Base-by-base conservation (phyloP, 140 eudicot genomes). In the Bidens hawaiensis region DNA sequence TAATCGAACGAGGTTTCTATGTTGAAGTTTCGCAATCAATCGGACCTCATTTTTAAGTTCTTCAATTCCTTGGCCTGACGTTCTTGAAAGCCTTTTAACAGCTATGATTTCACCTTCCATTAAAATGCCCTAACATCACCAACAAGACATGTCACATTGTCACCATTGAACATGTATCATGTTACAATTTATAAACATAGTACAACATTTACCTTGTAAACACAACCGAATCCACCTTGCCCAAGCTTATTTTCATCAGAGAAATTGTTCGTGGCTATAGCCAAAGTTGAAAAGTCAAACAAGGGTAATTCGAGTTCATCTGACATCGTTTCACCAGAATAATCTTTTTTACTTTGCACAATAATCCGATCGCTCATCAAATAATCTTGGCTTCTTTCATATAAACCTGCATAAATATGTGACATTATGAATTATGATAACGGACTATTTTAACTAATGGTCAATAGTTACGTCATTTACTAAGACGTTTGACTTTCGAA, bases 191-290 rank as follows among this genome's bases (percentile, higher is more conserved):
- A 28, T 28, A 38, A 1, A 2, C n/a, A 15, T 15, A 26, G 59
- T 5, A 51, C 17, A 51, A 24, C 1, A 56, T 23, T 68, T 70
- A 84, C 91, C 87, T 78, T 77, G 54, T 80, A 81, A 68, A 84
- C 91, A 8, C 67, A 41, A 11, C 91, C 91, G 13, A 84, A 84
- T 13, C 91, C 91, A 47, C 91, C 91, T 60, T 81, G 72, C 2
- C 91, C 91, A 7, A 84, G 72, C 36, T 80, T 81, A 64, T 81
- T 80, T 26, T 56, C 53, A 10, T 26, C 62, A 0, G 79, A 65
- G 27, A 83, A 83, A 26, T 63, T 68, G 11, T 62, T 49, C 13
- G 90, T 83, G 14, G 86, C 84, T 14, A 50, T 38, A 41, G 33
- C 60, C 56, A 83, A 62, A 21, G 77, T 60, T 12, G 30, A 48